These are phyloP conservation scores for Cryptococcus maquisensis DNA, from an alignment of 1,284 basidiomycete species.

Conservation along the genomic window DNA sequence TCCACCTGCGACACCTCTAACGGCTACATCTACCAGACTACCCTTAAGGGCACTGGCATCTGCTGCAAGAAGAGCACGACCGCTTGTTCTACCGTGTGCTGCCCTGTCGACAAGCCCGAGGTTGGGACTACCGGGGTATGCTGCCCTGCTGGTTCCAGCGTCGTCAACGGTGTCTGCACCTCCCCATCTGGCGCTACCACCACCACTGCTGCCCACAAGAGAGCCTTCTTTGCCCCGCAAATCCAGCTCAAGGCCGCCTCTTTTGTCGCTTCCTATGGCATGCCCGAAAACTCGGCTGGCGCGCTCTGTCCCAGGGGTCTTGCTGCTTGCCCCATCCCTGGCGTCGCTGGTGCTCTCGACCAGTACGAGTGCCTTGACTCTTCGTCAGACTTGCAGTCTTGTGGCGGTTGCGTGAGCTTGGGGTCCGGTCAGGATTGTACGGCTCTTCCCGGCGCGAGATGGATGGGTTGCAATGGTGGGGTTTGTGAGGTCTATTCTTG, in stretches of 20 bases:
- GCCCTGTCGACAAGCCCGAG: slow-evolving; percentile 20
- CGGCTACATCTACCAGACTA: slow-evolving; percentile 8
- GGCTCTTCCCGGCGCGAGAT: slow-evolving; percentile 59
- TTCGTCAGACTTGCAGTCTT: slow-evolving; percentile 46
- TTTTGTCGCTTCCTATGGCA: slow-evolving; percentile 9
- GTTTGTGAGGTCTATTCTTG: slow-evolving; percentile 53
- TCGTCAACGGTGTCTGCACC: slow-evolving; percentile 23
- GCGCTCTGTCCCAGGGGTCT: slow-evolving; percentile 57
- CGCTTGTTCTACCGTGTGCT: slow-evolving; percentile 27
- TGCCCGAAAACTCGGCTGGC: slow-evolving; percentile 22
- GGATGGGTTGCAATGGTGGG: slow-evolving; percentile 63
- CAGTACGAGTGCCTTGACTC: slow-evolving; percentile 60
- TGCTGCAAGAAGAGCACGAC: slow-evolving; percentile 22
- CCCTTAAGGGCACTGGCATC: slow-evolving; percentile 6
- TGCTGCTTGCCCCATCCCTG: slow-evolving; percentile 59
- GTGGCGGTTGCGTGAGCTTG: slow-evolving; percentile 64
- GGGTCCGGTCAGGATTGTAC: slow-evolving; percentile 67
- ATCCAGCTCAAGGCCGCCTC: slow-evolving; percentile 9
- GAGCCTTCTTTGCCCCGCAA: slow-evolving; percentile 1
- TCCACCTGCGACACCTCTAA: slow-evolving; percentile 10
- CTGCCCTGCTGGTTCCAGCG: slow-evolving; percentile 23
- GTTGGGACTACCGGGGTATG: slow-evolving; percentile 23
- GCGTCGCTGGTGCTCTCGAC: neutral
- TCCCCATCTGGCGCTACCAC: slow-evolving; percentile 10
- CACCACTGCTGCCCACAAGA: neutral